Base-by-base conservation (phyloP, 441 rosid genomes). In the Erysimum cheiri region DNA sequence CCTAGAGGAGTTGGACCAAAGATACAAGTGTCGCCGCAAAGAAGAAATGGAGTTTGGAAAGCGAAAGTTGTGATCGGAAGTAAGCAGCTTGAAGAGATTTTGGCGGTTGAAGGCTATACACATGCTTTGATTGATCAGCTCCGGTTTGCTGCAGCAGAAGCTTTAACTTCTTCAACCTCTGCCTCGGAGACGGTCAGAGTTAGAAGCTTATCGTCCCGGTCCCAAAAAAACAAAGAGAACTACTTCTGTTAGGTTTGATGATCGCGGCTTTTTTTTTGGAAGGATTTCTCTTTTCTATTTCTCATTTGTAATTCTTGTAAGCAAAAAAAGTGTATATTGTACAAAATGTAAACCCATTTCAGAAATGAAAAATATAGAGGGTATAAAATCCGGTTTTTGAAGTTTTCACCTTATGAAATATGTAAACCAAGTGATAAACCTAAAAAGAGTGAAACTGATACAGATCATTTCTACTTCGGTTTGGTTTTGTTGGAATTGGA, bases 111-210 rank as follows among this genome's bases (percentile, higher is more conserved):
- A 71, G 92, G 65, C 33, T 83, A 85, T 39, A 84, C 87, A 1
- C 88, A 87, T 61, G 88, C 83, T 6, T 67, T 88, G 86, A 88
- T 90, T 39, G 88, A 87, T 80, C 85, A 80, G 53, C 83, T 87
- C 71, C 77, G 89, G 73, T 78, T 75, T 83, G 91, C 85, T 1
- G 90, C 85, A 0, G 86, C 85, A 6, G 66, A 36, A 46, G 73
- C 86, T 3, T 44, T 22, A 35, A 48, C n/a, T 46, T 58, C 63
- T 24, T 69, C 66, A 26, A 48, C 19, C 11, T 69, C 65, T 58
- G 37, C 52, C n/a, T 64, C 59, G 2, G 68, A 75, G 13, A 69
- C 44, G 17, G 43, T 26, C 3, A 14, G 43, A 33, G 50, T 57
- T 60, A 28, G 62, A 53, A 59, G 55, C 50, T 36, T 74, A 33